These are phyloP conservation scores for Fusarium aywerte DNA, from an alignment of 2,329 filamentous ascomycete species.

Conservation along the genomic window DNA sequence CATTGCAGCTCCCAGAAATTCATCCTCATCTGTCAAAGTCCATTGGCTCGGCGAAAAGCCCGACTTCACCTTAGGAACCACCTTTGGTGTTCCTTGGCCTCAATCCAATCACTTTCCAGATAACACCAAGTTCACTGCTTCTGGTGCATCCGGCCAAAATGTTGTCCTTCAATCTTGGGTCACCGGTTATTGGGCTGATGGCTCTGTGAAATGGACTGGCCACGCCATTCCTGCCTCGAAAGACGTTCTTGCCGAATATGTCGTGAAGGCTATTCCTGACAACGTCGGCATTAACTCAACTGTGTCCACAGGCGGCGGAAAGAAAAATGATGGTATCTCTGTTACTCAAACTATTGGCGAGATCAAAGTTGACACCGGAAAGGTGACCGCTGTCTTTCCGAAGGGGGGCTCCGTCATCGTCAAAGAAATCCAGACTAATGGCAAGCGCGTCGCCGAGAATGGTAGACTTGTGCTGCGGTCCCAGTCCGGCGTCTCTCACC, in stretches of 20 bases:
- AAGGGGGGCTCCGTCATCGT: conserved; percentile 56
- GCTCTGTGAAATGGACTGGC: conserved; percentile 70
- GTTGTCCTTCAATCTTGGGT: conserved; percentile 61
- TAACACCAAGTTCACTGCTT: conserved; percentile 52
- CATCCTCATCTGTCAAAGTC: conserved; percentile 44
- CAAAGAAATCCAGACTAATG: conserved; percentile 54
- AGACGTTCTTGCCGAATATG: conserved; percentile 56
- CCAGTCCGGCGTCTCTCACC: conserved; percentile 59
- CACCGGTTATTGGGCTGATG: conserved; percentile 69
- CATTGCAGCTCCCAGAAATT: conserved; percentile 30
- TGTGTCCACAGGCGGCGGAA: background rate
- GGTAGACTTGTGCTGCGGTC: conserved; percentile 65
- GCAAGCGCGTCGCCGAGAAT: conserved; percentile 57
- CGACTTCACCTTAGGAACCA: conserved; percentile 50
- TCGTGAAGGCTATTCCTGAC: conserved; percentile 36
- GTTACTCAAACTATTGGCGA: conserved; percentile 41
- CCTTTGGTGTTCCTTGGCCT: conserved; percentile 59
- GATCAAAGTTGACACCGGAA: conserved; percentile 58
- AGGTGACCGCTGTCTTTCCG: conserved; percentile 55
- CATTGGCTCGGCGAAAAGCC: conserved; percentile 57
- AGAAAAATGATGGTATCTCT: conserved; percentile 1
- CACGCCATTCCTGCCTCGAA: conserved; percentile 63
- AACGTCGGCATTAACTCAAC: conserved; percentile 29
- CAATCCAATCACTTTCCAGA: conserved; percentile 53
- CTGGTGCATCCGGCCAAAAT: conserved; percentile 33